Evolutionary conservation across 2,329 filamentous ascomycete genomes (phyloP).

Genomic region (Botryotinia narcissicola): DNA sequence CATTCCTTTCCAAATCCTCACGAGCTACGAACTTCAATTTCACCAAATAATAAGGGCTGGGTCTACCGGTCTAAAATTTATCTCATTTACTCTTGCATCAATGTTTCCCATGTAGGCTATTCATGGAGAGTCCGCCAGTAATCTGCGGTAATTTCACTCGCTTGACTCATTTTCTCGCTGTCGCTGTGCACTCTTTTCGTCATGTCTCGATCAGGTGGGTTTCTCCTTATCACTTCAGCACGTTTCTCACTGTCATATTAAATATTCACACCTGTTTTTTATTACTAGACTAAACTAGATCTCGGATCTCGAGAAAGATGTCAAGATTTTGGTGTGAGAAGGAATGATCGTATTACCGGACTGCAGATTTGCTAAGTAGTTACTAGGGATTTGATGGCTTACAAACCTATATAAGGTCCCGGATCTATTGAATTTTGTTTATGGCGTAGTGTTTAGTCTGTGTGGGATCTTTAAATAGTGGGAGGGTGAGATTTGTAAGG

Average conservation of each 20-base stretch:
- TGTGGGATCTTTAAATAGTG: neutral
- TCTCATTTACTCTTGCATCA: neutral
- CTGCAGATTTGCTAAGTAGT: no score
- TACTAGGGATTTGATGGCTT: no score
- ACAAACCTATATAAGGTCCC: no score
- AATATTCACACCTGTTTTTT: neutral
- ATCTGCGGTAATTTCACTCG: neutral
- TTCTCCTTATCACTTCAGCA: neutral
- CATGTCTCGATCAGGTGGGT: neutral
- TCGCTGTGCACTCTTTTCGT: neutral
- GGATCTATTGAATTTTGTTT: no score
- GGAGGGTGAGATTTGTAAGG: neutral
- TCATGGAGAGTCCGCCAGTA: neutral
- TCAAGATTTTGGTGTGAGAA: accelerated
- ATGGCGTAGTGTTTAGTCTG: no score
- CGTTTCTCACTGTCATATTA: neutral
- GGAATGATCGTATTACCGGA: no score
- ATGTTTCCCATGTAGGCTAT: accelerated
- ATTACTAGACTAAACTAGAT: accelerated
- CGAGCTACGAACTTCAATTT: neutral
- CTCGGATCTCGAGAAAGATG: neutral
- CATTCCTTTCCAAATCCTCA: neutral
- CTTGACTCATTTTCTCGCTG: neutral
- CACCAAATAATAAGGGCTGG: neutral
- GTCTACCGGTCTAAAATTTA: neutral